phyloP scores from a whole-genome alignment of 169 alveolate genomes.

The Prorocentrum cordatum region DNA sequence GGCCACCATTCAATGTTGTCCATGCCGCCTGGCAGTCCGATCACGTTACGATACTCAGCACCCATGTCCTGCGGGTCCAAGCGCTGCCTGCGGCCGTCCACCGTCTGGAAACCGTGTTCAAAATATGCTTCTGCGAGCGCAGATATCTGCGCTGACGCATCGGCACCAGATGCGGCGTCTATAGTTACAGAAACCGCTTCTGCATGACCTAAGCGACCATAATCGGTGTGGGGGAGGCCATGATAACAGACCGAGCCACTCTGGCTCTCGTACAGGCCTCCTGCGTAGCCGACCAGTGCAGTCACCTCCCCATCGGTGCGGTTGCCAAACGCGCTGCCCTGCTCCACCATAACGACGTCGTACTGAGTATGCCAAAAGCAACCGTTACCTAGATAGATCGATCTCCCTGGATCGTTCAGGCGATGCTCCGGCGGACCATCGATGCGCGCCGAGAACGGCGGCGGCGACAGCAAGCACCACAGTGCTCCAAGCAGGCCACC shows the following conservation, averaged over 20 bases:
- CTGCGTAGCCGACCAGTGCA: too few species aligned
- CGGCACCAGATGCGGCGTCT: background rate
- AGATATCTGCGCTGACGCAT: background rate
- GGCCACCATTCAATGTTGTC: conserved; percentile 47
- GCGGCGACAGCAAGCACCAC: too few species aligned
- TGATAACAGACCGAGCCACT: conserved; percentile 31
- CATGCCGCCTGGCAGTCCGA: conserved; percentile 57
- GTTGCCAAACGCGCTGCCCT: too few species aligned
- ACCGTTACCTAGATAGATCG: too few species aligned
- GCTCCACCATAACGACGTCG: too few species aligned
- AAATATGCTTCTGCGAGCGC: conserved; percentile 28
- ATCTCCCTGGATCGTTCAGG: too few species aligned
- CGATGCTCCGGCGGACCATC: too few species aligned
- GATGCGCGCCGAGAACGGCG: too few species aligned
- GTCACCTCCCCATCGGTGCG: too few species aligned
- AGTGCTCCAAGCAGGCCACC: too few species aligned
- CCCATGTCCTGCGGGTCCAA: conserved; percentile 44
- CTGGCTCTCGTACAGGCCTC: conserved; percentile 5
- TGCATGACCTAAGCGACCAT: conserved; percentile 24
- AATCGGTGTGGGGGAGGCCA: conserved; percentile 17
- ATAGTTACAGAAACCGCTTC: conserved; percentile 21
- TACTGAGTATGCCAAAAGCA: too few species aligned
- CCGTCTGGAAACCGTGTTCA: conserved; percentile 36
- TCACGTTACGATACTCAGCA: conserved; percentile 4
- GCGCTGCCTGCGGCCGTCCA: conserved; percentile 40